Conservation (phyloP, 2,329 filamentous ascomycete species). For the Clarireedia homoeocarpa region DNA sequence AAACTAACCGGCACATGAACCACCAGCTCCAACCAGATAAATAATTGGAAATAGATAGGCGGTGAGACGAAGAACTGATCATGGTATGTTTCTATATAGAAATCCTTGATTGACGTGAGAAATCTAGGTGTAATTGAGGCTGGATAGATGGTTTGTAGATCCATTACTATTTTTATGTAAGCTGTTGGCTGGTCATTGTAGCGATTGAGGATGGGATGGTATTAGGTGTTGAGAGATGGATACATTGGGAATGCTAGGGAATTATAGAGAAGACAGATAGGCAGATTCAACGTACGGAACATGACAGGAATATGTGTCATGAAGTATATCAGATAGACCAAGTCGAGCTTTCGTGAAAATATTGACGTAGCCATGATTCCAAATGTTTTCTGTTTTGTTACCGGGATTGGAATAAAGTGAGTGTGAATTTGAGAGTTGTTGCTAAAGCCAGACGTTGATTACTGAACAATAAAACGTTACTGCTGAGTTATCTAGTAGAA, state of each 20-base stretch:
- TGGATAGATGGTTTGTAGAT: constrained; percentile 53
- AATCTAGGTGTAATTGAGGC: constrained; percentile 39
- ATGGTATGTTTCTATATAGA: constrained; percentile 51
- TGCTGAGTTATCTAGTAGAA: no score
- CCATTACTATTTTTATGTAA: constrained; percentile 41
- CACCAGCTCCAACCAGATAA: constrained; percentile 49
- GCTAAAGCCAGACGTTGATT: no score
- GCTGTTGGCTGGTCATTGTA: not conserved
- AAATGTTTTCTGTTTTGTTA: not conserved
- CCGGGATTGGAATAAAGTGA: not conserved
- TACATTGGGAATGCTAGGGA: not conserved
- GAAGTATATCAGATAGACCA: constrained; percentile 51
- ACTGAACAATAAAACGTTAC: no score
- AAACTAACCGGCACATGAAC: constrained; percentile 54
- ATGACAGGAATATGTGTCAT: constrained; percentile 52
- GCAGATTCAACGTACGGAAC: constrained; percentile 39
- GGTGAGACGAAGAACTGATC: constrained; percentile 55
- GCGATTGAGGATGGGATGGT: not conserved
- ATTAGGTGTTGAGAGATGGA: not conserved
- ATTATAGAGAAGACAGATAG: not conserved
- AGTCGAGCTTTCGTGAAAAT: constrained; percentile 26
- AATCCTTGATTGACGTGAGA: constrained; percentile 42
- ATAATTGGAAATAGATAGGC: constrained; percentile 51
- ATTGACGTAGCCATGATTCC: constrained; percentile 23
- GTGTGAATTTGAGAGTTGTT: no score